Evolutionary conservation across 2,329 filamentous ascomycete genomes (phyloP).

Genomic region (Pseudogymnoascus sp.): DNA sequence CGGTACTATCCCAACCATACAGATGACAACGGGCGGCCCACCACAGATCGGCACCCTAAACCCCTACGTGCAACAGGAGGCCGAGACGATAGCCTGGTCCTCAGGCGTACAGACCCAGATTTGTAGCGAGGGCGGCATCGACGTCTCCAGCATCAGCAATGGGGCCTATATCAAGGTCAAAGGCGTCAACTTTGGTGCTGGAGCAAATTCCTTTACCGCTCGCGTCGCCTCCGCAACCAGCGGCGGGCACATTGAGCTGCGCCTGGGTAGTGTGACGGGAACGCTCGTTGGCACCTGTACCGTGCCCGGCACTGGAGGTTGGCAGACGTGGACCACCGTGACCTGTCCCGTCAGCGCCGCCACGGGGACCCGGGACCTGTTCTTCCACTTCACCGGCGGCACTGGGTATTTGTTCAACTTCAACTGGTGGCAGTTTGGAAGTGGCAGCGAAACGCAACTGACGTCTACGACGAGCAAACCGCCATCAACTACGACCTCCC

Average conservation of each 20-base stretch:
- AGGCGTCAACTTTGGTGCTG: not conserved
- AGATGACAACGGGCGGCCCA: not conserved
- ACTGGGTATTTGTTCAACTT: not conserved
- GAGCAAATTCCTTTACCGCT: not conserved
- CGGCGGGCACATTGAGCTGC: not conserved
- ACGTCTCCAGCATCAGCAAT: not conserved
- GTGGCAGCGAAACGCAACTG: no score
- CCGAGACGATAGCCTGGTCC: not conserved
- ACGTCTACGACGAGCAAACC: no score
- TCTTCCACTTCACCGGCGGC: not conserved
- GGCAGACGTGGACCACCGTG: not conserved
- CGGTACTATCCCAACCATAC: not conserved
- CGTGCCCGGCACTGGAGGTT: not conserved
- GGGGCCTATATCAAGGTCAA: not conserved
- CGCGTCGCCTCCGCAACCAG: not conserved
- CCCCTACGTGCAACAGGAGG: not conserved
- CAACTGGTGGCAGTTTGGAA: not conserved
- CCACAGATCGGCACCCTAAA: not conserved
- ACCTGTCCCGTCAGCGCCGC: not conserved
- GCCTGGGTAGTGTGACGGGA: not conserved
- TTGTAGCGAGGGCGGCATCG: not conserved
- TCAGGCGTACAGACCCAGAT: not conserved
- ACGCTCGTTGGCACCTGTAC: not conserved
- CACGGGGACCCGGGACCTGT: not conserved
- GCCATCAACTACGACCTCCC: no score